Base-by-base conservation (phyloP, 2,329 filamentous ascomycete genomes). In the Dryadomyces quercus-mongolicae region DNA sequence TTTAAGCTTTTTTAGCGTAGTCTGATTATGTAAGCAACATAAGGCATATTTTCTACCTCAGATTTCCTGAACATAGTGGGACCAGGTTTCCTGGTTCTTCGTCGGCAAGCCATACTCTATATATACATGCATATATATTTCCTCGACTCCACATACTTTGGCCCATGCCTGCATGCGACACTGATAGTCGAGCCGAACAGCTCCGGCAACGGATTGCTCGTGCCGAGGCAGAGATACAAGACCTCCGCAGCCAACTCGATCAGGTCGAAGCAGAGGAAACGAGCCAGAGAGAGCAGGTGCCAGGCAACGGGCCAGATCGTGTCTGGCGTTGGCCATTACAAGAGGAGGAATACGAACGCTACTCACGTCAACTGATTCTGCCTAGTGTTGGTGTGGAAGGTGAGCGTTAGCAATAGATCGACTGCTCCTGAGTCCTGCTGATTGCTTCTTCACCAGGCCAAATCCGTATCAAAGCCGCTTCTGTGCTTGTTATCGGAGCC, bases 351-450 rank as follows among this genome's bases (percentile, higher is more conserved):
- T 95, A 95, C 66, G 81, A 81, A 59, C 79, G 91, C 57, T 97
- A 97, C 71, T 90, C 88, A 8, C 77, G 92, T 43, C 92, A 96
- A 70, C 84, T 97, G 72, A 91, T 97, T 59, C 81, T 96, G 57
- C 86, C 89, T 0, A 80, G 85, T 55, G 75, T 96, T 57, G 90
- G 91, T 0, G 72, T 95, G 1, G 74, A 82, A 67, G 88, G 86
- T 86, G 42, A 3, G 53, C 25, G 7, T 3, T 34, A 13, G 15
- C 6, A n/a, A 36, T 49, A 2, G n/a, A 36, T 38, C 34, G 5
- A 6, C 22, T 36, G 25, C 36, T 44, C 20, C 42, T 44, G 16
- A 44, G 16, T n/a, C 8, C 13, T 54, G 49, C 54, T 8, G 5
- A 44, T 44, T 31, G 25, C 25, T 31, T 8, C 9, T 22, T 16